phyloP scores from a whole-genome alignment of 148 eudicot species.

The Linanthus parryae region DNA sequence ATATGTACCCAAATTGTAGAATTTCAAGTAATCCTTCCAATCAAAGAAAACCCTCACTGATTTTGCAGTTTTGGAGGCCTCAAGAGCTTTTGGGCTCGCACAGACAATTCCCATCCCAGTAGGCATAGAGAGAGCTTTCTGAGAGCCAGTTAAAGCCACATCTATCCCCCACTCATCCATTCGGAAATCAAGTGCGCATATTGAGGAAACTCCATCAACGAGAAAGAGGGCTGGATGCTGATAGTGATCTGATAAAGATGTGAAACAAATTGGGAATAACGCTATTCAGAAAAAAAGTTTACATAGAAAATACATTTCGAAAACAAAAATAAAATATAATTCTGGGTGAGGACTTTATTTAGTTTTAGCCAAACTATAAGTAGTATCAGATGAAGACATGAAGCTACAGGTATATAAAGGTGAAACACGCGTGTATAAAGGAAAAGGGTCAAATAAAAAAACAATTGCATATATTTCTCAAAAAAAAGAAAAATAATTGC shows the following conservation, averaged over 20 bases:
- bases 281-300: not conserved
- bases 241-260: constrained; percentile 59
- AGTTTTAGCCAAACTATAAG: no score
- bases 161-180: constrained; percentile 99
- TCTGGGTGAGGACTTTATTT: no score
- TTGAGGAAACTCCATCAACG: constrained; percentile 97
- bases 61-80: constrained; percentile 82
- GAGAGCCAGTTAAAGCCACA: constrained; percentile 98
- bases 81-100: constrained; percentile 89
- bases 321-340: no score
- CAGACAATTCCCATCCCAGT: constrained; percentile 92
- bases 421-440: no score
- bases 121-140: constrained; percentile 95
- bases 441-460: no score
- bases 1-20: constrained; percentile 79
- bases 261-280: not conserved
- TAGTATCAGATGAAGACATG: no score
- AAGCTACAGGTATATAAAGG: no score
- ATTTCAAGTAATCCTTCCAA: constrained; percentile 95
- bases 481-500: no score
- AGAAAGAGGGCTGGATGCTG: constrained; percentile 91
- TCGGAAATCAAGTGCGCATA: constrained; percentile 93
- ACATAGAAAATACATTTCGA: no score
- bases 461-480: no score
- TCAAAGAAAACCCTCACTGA: constrained; percentile 92